Evolutionary conservation across 2,329 filamentous ascomycete species (phyloP).

Genomic region (Trichoderma sp.): DNA sequence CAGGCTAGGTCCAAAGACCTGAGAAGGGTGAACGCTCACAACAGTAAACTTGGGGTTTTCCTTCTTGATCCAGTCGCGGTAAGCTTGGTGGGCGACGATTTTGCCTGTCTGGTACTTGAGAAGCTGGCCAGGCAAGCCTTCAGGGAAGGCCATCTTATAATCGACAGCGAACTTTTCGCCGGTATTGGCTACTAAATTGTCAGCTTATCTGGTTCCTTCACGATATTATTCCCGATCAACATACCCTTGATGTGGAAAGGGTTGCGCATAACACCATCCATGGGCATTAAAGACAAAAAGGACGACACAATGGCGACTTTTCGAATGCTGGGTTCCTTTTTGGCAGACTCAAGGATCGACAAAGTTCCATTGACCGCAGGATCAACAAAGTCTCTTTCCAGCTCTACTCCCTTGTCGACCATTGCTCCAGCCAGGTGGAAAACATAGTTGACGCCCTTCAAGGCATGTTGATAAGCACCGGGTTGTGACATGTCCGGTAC

Average conservation of each 20-base stretch:
- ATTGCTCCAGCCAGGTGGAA: slow-evolving; percentile 31
- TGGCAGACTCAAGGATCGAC: slow-evolving; percentile 22
- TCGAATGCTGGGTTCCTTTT: slow-evolving; percentile 2
- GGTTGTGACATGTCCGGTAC: slow-evolving; percentile 29
- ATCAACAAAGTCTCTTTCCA: slow-evolving; percentile 22
- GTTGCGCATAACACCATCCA: not conserved
- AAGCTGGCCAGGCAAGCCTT: not conserved
- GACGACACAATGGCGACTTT: slow-evolving; percentile 24
- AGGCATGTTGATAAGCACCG: slow-evolving; percentile 40
- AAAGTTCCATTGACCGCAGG: slow-evolving; percentile 23
- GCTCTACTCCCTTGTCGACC: slow-evolving; percentile 22
- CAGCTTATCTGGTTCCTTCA: not conserved
- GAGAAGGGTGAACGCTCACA: slow-evolving; percentile 22
- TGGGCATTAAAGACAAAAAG: slow-evolving; percentile 21
- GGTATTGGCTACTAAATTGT: not conserved
- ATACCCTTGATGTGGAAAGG: slow-evolving; percentile 15
- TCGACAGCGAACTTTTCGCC: slow-evolving; percentile 4
- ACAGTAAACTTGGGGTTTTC: slow-evolving; percentile 18
- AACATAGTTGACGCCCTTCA: slow-evolving; percentile 39
- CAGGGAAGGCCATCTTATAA: slow-evolving; percentile 1
- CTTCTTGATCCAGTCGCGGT: slow-evolving; percentile 22
- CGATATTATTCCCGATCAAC: not conserved
- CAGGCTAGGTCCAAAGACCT: slow-evolving; percentile 24
- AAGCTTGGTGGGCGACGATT: slow-evolving; percentile 25
- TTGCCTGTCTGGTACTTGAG: slow-evolving; percentile 25